These are phyloP conservation scores for Penicillium cosmopolitanum DNA, from an alignment of 495 filamentous ascomycete genomes.

Conservation along the genomic window DNA sequence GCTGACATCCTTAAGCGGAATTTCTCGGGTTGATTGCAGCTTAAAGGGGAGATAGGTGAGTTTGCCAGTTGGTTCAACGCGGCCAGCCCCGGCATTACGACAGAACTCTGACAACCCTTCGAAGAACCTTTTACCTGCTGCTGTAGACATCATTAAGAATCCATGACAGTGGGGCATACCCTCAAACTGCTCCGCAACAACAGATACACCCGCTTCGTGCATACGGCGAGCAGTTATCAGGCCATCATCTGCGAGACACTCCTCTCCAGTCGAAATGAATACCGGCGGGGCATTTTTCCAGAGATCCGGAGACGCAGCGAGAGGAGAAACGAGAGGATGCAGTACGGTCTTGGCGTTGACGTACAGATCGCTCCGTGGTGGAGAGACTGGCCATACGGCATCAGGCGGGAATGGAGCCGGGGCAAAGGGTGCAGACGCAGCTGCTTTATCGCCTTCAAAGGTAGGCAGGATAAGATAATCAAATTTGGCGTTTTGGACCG, in stretches of 20 bases:
- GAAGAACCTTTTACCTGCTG: conserved; percentile 55
- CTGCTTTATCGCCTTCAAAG: conserved; percentile 32
- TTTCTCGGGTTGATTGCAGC: conserved; percentile 51
- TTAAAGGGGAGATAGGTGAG: conserved; percentile 57
- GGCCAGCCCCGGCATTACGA: conserved; percentile 38
- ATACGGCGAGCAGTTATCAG: conserved; percentile 63
- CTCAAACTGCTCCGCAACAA: conserved; percentile 77
- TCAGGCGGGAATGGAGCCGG: conserved; percentile 50
- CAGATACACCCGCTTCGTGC: conserved; percentile 60
- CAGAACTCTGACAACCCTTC: conserved; percentile 62
- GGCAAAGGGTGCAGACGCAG: conserved; percentile 18
- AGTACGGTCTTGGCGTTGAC: conserved; percentile 60
- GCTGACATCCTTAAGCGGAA: conserved; percentile 55
- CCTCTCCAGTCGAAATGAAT: conserved; percentile 76
- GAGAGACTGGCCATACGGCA: conserved; percentile 70
- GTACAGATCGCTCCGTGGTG: conserved; percentile 72
- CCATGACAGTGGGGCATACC: conserved; percentile 91
- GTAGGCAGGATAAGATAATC: conserved; percentile 71
- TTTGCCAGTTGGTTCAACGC: conserved; percentile 26
- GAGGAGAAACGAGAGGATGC: conserved; percentile 77
- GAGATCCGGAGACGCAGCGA: conserved; percentile 55
- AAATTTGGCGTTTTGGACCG: conserved; percentile 60
- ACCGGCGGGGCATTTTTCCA: conserved; percentile 76
- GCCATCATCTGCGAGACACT: conserved; percentile 76
- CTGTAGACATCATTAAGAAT: conserved; percentile 58